Evolutionary conservation across 495 filamentous ascomycete species (phyloP).

Genomic region (Cercophora sp.): DNA sequence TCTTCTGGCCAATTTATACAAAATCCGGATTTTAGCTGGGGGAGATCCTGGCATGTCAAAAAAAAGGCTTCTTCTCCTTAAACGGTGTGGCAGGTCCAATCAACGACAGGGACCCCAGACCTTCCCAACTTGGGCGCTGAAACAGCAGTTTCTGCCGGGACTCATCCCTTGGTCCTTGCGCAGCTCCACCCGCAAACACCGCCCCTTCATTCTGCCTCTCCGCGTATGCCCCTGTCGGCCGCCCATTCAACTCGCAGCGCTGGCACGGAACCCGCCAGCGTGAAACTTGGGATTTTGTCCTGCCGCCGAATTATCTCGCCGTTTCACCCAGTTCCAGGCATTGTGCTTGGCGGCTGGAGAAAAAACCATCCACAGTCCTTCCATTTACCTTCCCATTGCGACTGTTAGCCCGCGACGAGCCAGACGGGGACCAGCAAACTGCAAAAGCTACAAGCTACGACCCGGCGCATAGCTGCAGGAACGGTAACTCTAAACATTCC

Average conservation of each 20-base stretch:
- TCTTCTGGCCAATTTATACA: conserved; percentile 1
- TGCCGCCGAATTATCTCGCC: conserved; percentile 21
- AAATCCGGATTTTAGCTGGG: conserved; percentile 4
- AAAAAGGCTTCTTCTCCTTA: conserved; percentile 13
- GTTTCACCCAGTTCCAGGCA: conserved; percentile 16
- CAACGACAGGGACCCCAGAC: conserved; percentile 22
- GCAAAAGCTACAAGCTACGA: too few species aligned
- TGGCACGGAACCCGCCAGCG: conserved; percentile 21
- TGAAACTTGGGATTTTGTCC: conserved; percentile 28
- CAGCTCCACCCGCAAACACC: conserved; percentile 7
- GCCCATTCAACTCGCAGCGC: conserved; percentile 20
- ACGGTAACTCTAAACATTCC: background rate
- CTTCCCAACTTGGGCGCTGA: conserved; percentile 22
- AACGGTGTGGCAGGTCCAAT: conserved; percentile 22
- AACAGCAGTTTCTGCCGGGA: conserved; percentile 25
- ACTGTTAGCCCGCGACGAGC: too few species aligned
- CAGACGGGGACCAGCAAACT: too few species aligned
- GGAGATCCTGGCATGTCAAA: conserved; percentile 1
- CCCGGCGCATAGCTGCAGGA: background rate
- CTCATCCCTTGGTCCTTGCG: conserved; percentile 16
- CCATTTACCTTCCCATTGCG: too few species aligned
- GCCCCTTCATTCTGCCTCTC: conserved; percentile 29
- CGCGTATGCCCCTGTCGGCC: conserved; percentile 24
- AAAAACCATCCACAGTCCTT: background rate
- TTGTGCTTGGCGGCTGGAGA: background rate